Conservation (phyloP, 2,329 filamentous ascomycete species). For the Leptographium radiaticola region DNA sequence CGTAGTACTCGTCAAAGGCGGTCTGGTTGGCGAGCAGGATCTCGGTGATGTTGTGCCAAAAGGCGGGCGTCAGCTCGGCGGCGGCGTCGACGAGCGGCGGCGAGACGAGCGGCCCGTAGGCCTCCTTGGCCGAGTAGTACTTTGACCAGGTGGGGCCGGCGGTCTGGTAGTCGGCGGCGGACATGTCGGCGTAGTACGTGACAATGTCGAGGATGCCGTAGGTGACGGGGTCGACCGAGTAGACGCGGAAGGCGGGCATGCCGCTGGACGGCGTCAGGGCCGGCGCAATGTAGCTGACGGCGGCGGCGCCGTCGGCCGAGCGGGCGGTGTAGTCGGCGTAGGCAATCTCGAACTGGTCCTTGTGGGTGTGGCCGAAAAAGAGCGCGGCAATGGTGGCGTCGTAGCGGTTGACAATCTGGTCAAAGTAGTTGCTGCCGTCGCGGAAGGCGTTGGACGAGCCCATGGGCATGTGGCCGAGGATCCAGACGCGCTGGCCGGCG, state of each 20-base stretch:
- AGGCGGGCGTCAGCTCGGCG: constrained; percentile 30
- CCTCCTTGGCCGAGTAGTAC: constrained; percentile 41
- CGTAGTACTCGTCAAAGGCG: constrained; percentile 22
- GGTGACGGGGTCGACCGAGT: constrained; percentile 41
- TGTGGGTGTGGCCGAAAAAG: constrained; percentile 44
- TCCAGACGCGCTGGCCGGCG: constrained; percentile 36
- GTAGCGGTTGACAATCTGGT: constrained; percentile 39
- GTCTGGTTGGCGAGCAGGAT: constrained; percentile 19
- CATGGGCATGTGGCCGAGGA: constrained; percentile 44
- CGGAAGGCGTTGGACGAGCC: constrained; percentile 36
- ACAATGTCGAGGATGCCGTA: constrained; percentile 39
- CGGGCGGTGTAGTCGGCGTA: constrained; percentile 34
- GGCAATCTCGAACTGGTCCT: constrained; percentile 40
- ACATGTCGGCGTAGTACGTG: constrained; percentile 41
- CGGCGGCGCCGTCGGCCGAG: constrained; percentile 27
- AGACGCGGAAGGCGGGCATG: constrained; percentile 44
- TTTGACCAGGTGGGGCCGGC: constrained; percentile 34
- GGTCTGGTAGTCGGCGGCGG: constrained; percentile 27
- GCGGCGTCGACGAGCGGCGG: constrained; percentile 23
- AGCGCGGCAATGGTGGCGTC: constrained; percentile 37
- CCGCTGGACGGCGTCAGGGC: constrained; percentile 42
- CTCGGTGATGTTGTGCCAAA: constrained; percentile 32
- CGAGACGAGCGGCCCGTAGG: constrained; percentile 32
- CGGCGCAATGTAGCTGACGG: constrained; percentile 40
- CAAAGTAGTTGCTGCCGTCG: constrained; percentile 37